phyloP scores from a whole-genome alignment of 2,329 filamentous ascomycete genomes.

The Chaetomium sp. region DNA sequence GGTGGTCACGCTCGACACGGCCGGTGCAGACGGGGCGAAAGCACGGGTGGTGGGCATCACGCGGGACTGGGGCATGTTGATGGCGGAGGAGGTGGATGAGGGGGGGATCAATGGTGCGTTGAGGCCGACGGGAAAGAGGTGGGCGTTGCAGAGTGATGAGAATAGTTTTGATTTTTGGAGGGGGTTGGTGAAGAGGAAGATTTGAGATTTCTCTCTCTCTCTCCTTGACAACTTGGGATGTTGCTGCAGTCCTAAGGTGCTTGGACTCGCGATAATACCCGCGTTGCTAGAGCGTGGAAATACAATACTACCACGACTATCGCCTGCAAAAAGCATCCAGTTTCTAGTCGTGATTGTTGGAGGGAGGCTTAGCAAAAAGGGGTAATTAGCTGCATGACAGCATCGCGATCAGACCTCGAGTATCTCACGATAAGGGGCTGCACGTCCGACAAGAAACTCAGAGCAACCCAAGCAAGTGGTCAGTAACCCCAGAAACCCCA shows the following conservation, averaged over 20 bases:
- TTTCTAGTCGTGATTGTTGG: too few relatives aligned
- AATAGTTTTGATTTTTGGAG: slow-evolving; percentile 98
- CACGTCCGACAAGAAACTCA: too few relatives aligned
- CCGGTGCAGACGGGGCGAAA: slow-evolving; percentile 55
- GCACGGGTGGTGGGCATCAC: slow-evolving; percentile 84
- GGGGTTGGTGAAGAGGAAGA: slow-evolving; percentile 75
- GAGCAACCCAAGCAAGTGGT: too few relatives aligned
- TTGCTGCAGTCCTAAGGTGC: too few relatives aligned
- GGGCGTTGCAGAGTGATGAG: slow-evolving; percentile 87
- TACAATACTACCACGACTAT: too few relatives aligned
- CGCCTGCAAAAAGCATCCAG: too few relatives aligned
- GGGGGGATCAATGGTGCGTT: slow-evolving; percentile 43
- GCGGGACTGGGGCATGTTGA: slow-evolving; percentile 79
- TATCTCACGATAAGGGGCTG: too few relatives aligned
- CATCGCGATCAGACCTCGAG: not conserved
- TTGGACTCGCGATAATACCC: too few relatives aligned
- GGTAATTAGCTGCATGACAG: not conserved
- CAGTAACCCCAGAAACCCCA: too few relatives aligned
- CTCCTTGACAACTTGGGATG: not conserved
- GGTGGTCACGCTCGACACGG: slow-evolving; percentile 67
- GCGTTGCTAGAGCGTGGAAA: too few relatives aligned
- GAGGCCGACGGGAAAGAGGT: slow-evolving; percentile 66
- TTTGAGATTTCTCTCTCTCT: slow-evolving; percentile 36
- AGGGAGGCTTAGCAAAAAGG: slow-evolving; percentile 4
- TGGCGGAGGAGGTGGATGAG: slow-evolving; percentile 73